A percentile compares a stretch with the other conserved stretches of the same genome.
Evolutionary conservation across 2,329 filamentous ascomycete species (phyloP).

Genomic region (Amauroascus niger): DNA sequence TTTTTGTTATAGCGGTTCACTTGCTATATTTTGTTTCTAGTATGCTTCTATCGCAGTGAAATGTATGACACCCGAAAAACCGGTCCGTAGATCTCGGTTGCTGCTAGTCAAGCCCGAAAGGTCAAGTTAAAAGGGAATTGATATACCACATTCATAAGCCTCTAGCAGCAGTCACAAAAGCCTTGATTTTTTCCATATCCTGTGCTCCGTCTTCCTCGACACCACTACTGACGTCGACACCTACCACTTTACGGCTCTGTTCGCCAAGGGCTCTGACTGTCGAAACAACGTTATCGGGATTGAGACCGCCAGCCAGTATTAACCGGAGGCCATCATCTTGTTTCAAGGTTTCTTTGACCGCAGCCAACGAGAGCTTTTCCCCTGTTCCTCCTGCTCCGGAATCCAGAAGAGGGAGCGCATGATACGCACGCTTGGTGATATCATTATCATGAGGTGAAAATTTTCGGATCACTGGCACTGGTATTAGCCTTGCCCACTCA

Average conservation of each 20-base stretch:
- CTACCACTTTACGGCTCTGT: slow-evolving; percentile 55
- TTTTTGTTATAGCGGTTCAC: not conserved
- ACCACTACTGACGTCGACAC: slow-evolving; percentile 88
- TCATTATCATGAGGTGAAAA: slow-evolving; percentile 71
- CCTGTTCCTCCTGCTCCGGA: slow-evolving; percentile 77
- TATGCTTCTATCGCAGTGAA: not conserved
- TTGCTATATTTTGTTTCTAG: not conserved
- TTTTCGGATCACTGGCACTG: slow-evolving; percentile 79
- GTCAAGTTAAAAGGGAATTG: not conserved
- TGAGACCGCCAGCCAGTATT: slow-evolving; percentile 76
- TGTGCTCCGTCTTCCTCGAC: slow-evolving; percentile 79
- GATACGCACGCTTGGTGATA: slow-evolving; percentile 65
- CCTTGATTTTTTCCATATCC: slow-evolving; percentile 66
- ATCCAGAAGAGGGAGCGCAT: slow-evolving; percentile 75
- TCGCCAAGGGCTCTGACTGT: slow-evolving; percentile 55
- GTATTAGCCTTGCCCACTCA: slow-evolving; percentile 82
- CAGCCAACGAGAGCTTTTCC: slow-evolving; percentile 60
- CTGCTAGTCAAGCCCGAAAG: not conserved
- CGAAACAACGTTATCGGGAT: slow-evolving; percentile 64
- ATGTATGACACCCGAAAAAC: not conserved
- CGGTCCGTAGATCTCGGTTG: not conserved
- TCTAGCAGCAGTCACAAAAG: slow-evolving; percentile 70
- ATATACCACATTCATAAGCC: slow-evolving; percentile 26
- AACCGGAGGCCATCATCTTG: slow-evolving; percentile 62
- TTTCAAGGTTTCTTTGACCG: slow-evolving; percentile 57